Percentiles rank a stretch among this genome's conserved stretches.
Conservation (phyloP, 805 yeast species). For the Yarrowia bubula region DNA sequence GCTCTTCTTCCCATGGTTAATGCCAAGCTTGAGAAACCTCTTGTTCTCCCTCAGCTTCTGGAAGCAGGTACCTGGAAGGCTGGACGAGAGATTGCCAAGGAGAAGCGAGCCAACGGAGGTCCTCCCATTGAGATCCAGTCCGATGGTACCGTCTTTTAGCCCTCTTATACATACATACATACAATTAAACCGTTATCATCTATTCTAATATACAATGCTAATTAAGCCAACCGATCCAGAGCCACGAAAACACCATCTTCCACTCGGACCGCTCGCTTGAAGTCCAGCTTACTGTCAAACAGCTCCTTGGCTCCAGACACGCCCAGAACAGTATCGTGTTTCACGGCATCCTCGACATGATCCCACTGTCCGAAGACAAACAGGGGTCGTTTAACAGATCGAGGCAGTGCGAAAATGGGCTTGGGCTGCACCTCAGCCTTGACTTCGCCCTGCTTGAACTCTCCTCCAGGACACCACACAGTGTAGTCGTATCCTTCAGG, state of each 20-base stretch:
- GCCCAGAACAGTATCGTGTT: slow-evolving; percentile 50
- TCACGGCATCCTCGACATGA: slow-evolving; percentile 55
- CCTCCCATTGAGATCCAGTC: slow-evolving; percentile 63
- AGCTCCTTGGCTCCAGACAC: slow-evolving; percentile 57
- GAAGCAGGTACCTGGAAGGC: slow-evolving; percentile 72
- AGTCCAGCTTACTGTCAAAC: slow-evolving; percentile 61
- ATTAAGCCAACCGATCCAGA: slow-evolving; percentile 24
- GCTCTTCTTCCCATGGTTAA: slow-evolving; percentile 53
- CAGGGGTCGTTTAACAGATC: slow-evolving; percentile 42
- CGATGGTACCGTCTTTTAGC: slow-evolving; percentile 67
- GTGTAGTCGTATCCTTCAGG: slow-evolving; percentile 70
- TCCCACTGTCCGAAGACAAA: slow-evolving; percentile 64
- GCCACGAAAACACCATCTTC: slow-evolving; percentile 68
- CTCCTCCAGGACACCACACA: slow-evolving; percentile 65
- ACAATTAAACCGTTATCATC: neutral
- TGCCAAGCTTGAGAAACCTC: slow-evolving; percentile 40
- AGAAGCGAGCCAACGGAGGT: slow-evolving; percentile 50
- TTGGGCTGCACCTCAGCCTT: slow-evolving; percentile 31
- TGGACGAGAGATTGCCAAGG: slow-evolving; percentile 59
- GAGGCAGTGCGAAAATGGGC: slow-evolving; percentile 31
- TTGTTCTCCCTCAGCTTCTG: slow-evolving; percentile 55
- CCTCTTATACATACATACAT: too few relatives aligned
- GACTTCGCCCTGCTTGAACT: slow-evolving; percentile 42
- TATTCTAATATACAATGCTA: slow-evolving; percentile 9
- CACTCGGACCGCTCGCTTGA: slow-evolving; percentile 57